Base-by-base conservation (phyloP, 805 yeast species). In the Maudiozyma turicensis region DNA sequence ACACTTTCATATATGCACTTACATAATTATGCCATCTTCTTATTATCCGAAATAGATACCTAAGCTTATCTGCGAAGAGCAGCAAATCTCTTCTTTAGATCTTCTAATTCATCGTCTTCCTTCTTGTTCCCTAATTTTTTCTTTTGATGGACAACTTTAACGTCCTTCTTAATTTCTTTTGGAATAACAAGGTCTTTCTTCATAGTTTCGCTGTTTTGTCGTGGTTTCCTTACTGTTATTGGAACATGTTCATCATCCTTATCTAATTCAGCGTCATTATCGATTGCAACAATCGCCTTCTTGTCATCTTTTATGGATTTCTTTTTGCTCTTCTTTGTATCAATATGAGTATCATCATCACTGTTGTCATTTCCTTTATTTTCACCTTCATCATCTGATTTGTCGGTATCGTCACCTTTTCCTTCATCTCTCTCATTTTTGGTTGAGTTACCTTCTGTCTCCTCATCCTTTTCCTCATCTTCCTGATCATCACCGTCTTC, bases 61-160 rank as follows among this genome's bases (percentile, higher is more conserved):
- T 20, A 20, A 20, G 26, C 26, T 20, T 20, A 67, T 50, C 75
- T 72, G 53, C 81, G 85, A 53, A 89, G 69, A 2, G 90, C 90
- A n/a, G 83, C 91, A 66, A 86, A 85, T 47, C 95, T 69, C 50
- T 80, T 83, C 59, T 77, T 76, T 47, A 86, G 65, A 6, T 77
- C 82, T 56, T 83, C 90, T 45, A 84, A 66, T 48, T 82, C 88
- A 47, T 72, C 68, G 32, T 64, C 70, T 34, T 61, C 64, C 7
- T 13, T 30, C 15, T 47, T 47, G 29, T 56, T 55, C 37, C 63
- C 60, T 37, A 33, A n/a, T 14, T 47, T 48, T 33, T 54, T 56
- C 41, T 59, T 60, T 29, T 54, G 52, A 44, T 54, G 61, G 15
- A 59, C 51, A 3, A 61, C 52, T 44, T 62, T 59, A 34, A 72